Evolutionary conservation across 2,329 filamentous ascomycete genomes (phyloP).

Genomic region (Monilinia laxa): DNA sequence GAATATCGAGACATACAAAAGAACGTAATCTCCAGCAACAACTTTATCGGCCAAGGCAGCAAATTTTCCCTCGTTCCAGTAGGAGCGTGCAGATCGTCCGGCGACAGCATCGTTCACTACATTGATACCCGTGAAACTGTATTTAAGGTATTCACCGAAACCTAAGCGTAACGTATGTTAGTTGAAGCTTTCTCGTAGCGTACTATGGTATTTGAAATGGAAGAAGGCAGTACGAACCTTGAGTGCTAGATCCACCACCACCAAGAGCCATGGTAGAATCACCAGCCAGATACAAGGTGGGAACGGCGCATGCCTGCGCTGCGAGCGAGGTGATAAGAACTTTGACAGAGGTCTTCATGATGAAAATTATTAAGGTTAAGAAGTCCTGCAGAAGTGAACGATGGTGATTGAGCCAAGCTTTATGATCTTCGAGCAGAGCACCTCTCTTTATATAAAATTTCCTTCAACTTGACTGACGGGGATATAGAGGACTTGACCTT

Average conservation of each 20-base stretch:
- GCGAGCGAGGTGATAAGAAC: conserved; percentile 11
- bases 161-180: conserved; percentile 43
- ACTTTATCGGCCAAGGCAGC: conserved; percentile 51
- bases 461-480: not conserved
- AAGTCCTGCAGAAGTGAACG: conserved; percentile 1
- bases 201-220: conserved; percentile 7
- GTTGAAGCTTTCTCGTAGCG: not conserved
- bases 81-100: conserved; percentile 66
- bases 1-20: conserved; percentile 44
- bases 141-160: conserved; percentile 61
- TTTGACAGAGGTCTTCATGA: conserved; percentile 12
- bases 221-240: conserved; percentile 40
- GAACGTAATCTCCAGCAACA: conserved; percentile 46
- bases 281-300: conserved; percentile 56
- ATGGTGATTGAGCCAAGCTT: not conserved
- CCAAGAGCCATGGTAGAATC: conserved; percentile 61
- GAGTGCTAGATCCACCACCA: conserved; percentile 46
- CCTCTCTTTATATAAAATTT: not conserved
- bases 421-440: not conserved
- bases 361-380: not conserved
- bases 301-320: conserved; percentile 22
- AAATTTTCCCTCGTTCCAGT: conserved; percentile 65
- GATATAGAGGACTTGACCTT: not conserved
- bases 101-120: conserved; percentile 65
- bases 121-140: conserved; percentile 47